Conservation (phyloP, 202 grass and related monocot genomes). For the Panicum hallii region DNA sequence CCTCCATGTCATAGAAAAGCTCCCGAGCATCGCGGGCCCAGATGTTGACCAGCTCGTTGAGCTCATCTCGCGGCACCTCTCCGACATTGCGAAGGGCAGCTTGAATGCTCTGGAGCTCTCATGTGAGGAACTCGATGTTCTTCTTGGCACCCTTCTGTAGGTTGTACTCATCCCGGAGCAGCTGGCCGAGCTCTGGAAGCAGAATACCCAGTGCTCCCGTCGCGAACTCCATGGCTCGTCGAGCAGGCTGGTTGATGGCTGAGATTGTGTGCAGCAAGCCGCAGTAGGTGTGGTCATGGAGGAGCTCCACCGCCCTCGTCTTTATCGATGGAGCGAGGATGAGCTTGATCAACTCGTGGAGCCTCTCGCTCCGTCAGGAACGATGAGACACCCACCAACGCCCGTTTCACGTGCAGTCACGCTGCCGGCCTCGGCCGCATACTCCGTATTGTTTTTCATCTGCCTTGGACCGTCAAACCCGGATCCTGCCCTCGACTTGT, state of each 20-base stretch:
- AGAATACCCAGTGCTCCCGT: neutral
- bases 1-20: neutral
- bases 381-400: no score
- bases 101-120: neutral
- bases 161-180: neutral
- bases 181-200: neutral
- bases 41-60: neutral
- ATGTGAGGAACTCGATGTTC: no score
- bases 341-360: no score
- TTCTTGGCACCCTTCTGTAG: neutral
- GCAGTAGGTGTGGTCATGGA: neutral
- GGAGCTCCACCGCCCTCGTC: neutral
- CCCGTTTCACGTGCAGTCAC: no score
- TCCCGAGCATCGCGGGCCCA: neutral
- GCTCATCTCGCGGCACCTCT: neutral
- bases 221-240: neutral
- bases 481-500: no score
- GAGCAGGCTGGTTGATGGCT: neutral
- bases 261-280: neutral
- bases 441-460: no score
- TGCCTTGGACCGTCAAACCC: no score
- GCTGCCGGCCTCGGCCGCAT: no score
- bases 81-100: neutral
- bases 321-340: no score
- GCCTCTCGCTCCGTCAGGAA: no score